Evolutionary conservation across 768 basidiomycete genomes (phyloP), one percentile per base, ranked within the genome.

Genomic region (Pisolithus marmoratus): DNA sequence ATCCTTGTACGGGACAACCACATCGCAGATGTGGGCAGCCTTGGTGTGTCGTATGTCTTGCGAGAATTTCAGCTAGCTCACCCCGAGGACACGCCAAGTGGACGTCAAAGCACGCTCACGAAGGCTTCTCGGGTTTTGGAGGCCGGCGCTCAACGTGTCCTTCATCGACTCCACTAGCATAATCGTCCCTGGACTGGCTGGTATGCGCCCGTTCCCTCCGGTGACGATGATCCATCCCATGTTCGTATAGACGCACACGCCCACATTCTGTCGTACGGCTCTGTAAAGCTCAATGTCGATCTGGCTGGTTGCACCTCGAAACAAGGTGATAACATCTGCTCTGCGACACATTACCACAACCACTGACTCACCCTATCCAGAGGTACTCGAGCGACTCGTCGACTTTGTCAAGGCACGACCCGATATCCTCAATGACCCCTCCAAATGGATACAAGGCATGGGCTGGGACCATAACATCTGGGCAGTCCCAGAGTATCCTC

Each of bases 391-490:
- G 4, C 72, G 76, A 1, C 69, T 93, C 31, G 82, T 82, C 51
- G 56, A 66, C 1, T 84, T 85, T 55, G 77, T 92, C 50, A 60
- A 71, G 4, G 65, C 74, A 1, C 79, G 82, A 48, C 81, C 86
- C 0, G 81, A 82, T 37, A 63, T 85, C 6, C 63, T 70, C 1
- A 62, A 74, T 3, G 77, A 88, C 60, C 72, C 69, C 3, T 70
- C 75, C 3, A 70, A 62, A 5, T 96, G 91, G 90, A 80, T 96
- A 38, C 73, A 84, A 58, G 94, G 92, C 11, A 80, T 87, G 73
- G 94, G 94, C 5, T 98, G 94, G 94, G 90, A 98, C 61, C 93
- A 98, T 67, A 95, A 87, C 1, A 75, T 78, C 52, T 91, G 88
- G 88, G 56, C 75, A 7, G 74, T 72, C 11, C 65, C 72, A 8